phyloP scores from a whole-genome alignment of 192 early-diverging fungal genomes.

The Gonapodya prolifera region DNA sequence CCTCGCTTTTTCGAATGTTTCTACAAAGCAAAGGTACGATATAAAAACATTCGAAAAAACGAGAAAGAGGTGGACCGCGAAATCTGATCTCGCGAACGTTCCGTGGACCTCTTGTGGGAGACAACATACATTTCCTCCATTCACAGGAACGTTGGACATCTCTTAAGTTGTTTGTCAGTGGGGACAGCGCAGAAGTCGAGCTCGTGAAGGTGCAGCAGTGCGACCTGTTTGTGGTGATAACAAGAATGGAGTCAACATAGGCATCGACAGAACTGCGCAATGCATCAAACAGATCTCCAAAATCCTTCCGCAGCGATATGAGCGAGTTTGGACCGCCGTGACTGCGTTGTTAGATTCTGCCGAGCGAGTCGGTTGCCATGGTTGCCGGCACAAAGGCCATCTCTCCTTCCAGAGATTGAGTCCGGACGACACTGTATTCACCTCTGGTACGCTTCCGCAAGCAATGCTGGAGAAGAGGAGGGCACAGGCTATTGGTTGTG shows the following conservation, averaged over 20 bases:
- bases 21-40: not conserved
- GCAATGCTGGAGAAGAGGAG: too few relatives aligned
- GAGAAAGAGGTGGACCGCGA: too few relatives aligned
- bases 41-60: not conserved
- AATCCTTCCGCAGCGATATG: not conserved
- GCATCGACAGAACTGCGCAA: not conserved
- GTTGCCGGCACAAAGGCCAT: not conserved
- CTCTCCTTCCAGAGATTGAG: not conserved
- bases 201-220: not conserved
- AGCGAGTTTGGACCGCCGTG: not conserved
- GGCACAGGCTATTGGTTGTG: too few relatives aligned
- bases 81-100: not conserved
- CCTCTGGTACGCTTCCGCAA: too few relatives aligned
- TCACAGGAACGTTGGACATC: not conserved
- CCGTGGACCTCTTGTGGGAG: not conserved
- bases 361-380: not conserved
- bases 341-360: not conserved
- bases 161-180: not conserved
- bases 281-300: not conserved
- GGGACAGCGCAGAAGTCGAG: too few relatives aligned
- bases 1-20: not conserved
- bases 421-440: not conserved
- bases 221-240: not conserved
- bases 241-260: not conserved
- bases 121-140: not conserved